A percentile compares a stretch with the other conserved stretches of the same genome.
Conservation (phyloP, 2,329 filamentous ascomycete species). For the Pseudogymnoascus sp. region DNA sequence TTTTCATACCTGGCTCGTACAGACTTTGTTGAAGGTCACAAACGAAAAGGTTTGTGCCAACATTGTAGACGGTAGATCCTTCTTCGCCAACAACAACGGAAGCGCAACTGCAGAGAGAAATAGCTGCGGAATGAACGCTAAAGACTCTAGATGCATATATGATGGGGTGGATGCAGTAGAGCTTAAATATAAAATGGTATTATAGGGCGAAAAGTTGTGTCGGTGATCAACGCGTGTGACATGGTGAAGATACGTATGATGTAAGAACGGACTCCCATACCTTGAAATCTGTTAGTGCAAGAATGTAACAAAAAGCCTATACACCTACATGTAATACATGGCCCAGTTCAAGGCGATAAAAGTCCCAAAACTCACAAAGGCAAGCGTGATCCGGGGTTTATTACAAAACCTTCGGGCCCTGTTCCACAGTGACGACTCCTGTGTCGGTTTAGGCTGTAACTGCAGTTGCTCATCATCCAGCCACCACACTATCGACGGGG, state of each 20-base stretch:
- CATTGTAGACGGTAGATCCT: conserved; percentile 75
- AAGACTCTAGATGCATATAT: conserved; percentile 54
- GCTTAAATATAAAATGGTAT: conserved; percentile 78
- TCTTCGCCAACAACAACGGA: conserved; percentile 69
- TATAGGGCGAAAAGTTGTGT: conserved; percentile 98
- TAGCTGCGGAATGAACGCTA: conserved; percentile 86
- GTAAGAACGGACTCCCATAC: conserved; percentile 73
- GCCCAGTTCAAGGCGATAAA: conserved; percentile 66
- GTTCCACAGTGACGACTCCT: conserved; percentile 24
- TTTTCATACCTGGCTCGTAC: conserved; percentile 77
- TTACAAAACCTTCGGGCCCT: conserved; percentile 41
- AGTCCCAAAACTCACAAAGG: conserved; percentile 58
- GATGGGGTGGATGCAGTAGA: conserved; percentile 50
- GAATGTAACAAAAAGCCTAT: background rate
- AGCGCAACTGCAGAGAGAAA: conserved; percentile 71
- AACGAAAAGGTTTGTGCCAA: conserved; percentile 95
- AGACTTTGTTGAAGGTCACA: conserved; percentile 97
- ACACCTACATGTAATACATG: conserved; percentile 70
- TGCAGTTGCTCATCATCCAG: conserved; percentile 49
- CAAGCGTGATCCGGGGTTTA: conserved; percentile 48
- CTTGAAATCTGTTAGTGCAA: conserved; percentile 32
- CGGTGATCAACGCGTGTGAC: conserved; percentile 89
- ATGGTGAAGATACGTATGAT: conserved; percentile 91
- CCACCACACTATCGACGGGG: conserved; percentile 73
- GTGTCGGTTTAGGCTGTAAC: conserved; percentile 11